Evolutionary conservation across 768 basidiomycete species (phyloP).

Genomic region (Pisolithus marmoratus): DNA sequence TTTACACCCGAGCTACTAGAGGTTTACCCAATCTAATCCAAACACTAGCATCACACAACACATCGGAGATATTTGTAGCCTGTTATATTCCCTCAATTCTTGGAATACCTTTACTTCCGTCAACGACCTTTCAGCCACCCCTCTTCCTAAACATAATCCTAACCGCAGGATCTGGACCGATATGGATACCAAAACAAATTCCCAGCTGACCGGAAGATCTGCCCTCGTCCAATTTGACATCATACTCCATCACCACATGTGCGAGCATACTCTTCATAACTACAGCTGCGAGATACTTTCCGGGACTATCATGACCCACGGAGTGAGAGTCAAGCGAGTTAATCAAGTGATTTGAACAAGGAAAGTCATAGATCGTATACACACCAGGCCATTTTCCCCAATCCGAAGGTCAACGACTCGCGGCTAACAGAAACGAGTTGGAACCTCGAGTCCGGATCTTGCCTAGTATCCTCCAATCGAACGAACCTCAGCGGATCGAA

Average conservation of each 20-base stretch:
- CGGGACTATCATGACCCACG: slow-evolving; percentile 29
- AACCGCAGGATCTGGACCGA: background rate
- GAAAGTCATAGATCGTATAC: background rate
- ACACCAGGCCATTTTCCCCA: slow-evolving; percentile 24
- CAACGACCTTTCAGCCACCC: no score
- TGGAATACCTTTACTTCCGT: no score
- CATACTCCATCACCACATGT: slow-evolving; percentile 35
- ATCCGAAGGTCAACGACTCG: slow-evolving; percentile 35
- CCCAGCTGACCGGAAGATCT: background rate
- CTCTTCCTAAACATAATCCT: background rate
- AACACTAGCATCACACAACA: no score
- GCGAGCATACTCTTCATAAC: slow-evolving; percentile 41
- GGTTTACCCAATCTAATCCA: no score
- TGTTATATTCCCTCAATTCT: no score
- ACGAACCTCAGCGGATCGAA: slow-evolving; percentile 50
- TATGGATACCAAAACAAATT: background rate
- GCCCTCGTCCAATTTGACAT: slow-evolving; percentile 33
- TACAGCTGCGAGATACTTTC: slow-evolving; percentile 37
- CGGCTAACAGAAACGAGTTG: slow-evolving; percentile 31
- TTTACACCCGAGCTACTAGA: no score
- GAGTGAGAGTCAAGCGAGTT: no score
- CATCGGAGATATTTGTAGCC: no score
- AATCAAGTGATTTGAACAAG: background rate
- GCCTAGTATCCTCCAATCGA: slow-evolving; percentile 24
- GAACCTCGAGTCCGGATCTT: slow-evolving; percentile 27